These are phyloP conservation scores for Pholiota microspora DNA, from an alignment of 768 basidiomycete species.

Conservation along the genomic window DNA sequence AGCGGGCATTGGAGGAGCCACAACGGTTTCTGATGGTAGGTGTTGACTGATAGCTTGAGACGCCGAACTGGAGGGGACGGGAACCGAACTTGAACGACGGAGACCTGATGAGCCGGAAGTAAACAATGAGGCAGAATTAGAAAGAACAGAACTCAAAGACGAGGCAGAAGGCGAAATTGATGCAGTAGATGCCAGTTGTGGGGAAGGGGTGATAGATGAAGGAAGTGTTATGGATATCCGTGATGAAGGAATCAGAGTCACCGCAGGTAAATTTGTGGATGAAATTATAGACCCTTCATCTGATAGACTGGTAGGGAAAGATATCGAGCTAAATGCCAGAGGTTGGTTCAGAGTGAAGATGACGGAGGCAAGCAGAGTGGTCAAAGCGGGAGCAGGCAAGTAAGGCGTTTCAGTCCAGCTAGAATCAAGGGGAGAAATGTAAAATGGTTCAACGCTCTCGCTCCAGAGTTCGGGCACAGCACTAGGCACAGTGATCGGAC, in stretches of 20 bases:
- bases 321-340: not conserved
- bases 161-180: not conserved
- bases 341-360: not conserved
- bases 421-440: not conserved
- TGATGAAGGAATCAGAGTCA: not conserved
- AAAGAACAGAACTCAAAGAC: not conserved
- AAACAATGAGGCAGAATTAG: not conserved
- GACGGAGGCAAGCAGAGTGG: not conserved
- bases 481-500: not conserved
- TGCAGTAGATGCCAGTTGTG: not conserved
- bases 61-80: not conserved
- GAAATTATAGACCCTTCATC: not conserved
- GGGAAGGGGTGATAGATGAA: not conserved
- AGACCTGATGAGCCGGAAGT: not conserved
- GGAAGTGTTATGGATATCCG: not conserved
- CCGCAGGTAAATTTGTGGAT: not conserved
- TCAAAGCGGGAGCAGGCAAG: not conserved
- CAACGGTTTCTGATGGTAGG: constrained; percentile 12
- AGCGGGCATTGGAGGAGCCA: constrained; percentile 8
- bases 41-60: constrained; percentile 4
- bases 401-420: not conserved
- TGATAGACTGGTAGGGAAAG: not conserved
- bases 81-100: not conserved
- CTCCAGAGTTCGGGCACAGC: not conserved
- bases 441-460: not conserved